These are phyloP conservation scores for Trichomonas gallinae DNA, from an alignment of 208 protist species.

Conservation along the genomic window DNA sequence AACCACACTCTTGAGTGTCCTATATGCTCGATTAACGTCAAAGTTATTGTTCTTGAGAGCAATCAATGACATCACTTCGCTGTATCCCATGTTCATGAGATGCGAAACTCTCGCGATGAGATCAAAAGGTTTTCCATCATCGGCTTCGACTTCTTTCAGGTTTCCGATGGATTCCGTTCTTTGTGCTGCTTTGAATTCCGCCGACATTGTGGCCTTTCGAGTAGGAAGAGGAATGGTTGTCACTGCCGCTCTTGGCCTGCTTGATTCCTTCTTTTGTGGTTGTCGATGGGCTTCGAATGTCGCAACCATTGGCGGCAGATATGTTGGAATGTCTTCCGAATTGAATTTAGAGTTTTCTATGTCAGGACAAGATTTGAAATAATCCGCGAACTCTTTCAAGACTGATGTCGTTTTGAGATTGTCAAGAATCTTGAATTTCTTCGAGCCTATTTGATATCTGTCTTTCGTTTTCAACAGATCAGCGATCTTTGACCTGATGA, in stretches of 20 bases:
- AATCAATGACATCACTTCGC: neutral
- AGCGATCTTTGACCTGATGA: neutral
- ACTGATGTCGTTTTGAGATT: neutral
- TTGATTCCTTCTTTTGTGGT: too few species aligned
- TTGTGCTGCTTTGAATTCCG: too few species aligned
- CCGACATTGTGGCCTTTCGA: too few species aligned
- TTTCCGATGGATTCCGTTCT: too few species aligned
- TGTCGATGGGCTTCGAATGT: neutral
- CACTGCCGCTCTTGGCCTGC: too few species aligned
- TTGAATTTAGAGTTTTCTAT: neutral
- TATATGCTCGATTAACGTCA: neutral
- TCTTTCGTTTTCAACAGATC: neutral
- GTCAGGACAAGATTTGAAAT: neutral
- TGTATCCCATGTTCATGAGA: neutral
- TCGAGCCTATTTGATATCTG: neutral
- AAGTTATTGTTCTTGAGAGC: neutral
- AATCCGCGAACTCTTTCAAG: neutral
- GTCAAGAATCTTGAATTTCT: neutral
- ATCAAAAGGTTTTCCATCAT: neutral
- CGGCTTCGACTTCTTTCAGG: too few species aligned
- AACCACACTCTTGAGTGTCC: neutral
- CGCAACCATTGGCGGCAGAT: neutral
- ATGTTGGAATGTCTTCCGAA: neutral
- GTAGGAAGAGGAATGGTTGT: too few species aligned
- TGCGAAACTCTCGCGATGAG: neutral